phyloP scores from a whole-genome alignment of 306 rosid genomes.

The Trifolium subterraneum region DNA sequence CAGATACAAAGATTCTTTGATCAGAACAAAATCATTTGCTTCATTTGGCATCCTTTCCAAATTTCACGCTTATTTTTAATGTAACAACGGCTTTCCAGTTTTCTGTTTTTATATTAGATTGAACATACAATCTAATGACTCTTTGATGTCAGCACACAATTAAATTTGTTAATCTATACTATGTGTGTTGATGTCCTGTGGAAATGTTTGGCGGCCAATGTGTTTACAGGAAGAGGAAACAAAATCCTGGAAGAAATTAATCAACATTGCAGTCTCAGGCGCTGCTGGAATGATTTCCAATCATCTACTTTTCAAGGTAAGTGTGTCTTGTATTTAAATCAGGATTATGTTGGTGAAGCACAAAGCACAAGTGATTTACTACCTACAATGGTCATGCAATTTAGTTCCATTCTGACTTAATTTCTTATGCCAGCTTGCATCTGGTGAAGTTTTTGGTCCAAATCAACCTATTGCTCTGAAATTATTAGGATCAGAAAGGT shows the following conservation, averaged over 20 bases:
- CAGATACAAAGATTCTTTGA: neutral
- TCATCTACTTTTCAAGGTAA: slow-evolving; percentile 93
- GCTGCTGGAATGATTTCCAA: slow-evolving; percentile 99
- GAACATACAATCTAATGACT: neutral
- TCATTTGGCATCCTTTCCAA: slow-evolving; percentile 9
- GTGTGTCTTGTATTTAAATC: slow-evolving; percentile 32
- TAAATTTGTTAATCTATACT: slow-evolving; percentile 15
- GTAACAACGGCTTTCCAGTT: neutral
- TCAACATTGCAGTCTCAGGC: slow-evolving; percentile 90
- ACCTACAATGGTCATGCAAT: slow-evolving; percentile 21
- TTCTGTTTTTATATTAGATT: neutral
- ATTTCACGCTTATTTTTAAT: neutral
- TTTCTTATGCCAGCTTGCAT: slow-evolving; percentile 73
- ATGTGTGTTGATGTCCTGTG: neutral
- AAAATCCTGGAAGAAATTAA: slow-evolving; percentile 84
- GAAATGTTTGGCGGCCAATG: slow-evolving; percentile 30
- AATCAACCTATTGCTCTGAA: slow-evolving; percentile 93
- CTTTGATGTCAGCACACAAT: neutral
- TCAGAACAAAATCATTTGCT: neutral
- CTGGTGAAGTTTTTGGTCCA: slow-evolving; percentile 95
- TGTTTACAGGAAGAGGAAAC: slow-evolving; percentile 93
- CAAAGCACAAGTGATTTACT: neutral
- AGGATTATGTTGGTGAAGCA: slow-evolving; percentile 2
- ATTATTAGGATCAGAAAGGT: slow-evolving; percentile 89
- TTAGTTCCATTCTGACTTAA: slow-evolving; percentile 37